These are phyloP conservation scores for Eudorina sp. DNA, from an alignment of 139 green algal species.

Conservation along the genomic window DNA sequence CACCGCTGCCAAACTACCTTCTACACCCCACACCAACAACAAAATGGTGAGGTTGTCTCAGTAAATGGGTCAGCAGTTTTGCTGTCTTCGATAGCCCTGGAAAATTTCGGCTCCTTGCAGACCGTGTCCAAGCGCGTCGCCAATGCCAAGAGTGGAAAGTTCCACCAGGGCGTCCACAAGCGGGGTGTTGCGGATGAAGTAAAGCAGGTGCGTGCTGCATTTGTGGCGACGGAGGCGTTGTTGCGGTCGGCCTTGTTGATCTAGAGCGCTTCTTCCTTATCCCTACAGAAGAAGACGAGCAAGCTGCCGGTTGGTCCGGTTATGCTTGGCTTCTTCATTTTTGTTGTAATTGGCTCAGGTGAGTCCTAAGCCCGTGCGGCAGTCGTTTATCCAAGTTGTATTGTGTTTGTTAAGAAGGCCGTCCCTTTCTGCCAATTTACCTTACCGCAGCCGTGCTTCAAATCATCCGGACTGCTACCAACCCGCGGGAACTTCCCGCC, in stretches of 20 bases:
- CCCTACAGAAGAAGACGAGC: constrained; percentile 63
- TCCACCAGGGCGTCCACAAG: constrained; percentile 76
- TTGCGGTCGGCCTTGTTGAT: background rate
- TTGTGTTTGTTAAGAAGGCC: background rate
- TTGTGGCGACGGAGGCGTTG: background rate
- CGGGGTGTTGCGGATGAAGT: constrained; percentile 60
- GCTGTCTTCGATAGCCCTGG: too few relatives aligned
- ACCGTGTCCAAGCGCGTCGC: constrained; percentile 79
- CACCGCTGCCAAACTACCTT: too few relatives aligned
- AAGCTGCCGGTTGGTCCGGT: constrained; percentile 74
- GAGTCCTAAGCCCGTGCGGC: too few relatives aligned
- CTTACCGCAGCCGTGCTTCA: constrained; percentile 53
- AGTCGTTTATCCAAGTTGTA: too few relatives aligned
- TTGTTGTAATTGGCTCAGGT: constrained; percentile 85
- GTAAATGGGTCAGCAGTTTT: too few relatives aligned
- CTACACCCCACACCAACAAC: too few relatives aligned
- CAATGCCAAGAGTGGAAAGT: constrained; percentile 75
- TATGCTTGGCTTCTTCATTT: constrained; percentile 87
- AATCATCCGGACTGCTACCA: constrained; percentile 60
- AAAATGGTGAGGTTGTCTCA: too few relatives aligned
- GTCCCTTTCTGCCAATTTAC: background rate
- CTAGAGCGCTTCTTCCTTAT: background rate
- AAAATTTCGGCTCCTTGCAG: too few relatives aligned
- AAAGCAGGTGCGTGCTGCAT: constrained; percentile 46
- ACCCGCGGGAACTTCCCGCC: constrained; percentile 34